Percentiles rank a stretch among this genome's conserved stretches.
Evolutionary conservation across 768 basidiomycete genomes (phyloP).

Genomic region (Boletus barrowsii): DNA sequence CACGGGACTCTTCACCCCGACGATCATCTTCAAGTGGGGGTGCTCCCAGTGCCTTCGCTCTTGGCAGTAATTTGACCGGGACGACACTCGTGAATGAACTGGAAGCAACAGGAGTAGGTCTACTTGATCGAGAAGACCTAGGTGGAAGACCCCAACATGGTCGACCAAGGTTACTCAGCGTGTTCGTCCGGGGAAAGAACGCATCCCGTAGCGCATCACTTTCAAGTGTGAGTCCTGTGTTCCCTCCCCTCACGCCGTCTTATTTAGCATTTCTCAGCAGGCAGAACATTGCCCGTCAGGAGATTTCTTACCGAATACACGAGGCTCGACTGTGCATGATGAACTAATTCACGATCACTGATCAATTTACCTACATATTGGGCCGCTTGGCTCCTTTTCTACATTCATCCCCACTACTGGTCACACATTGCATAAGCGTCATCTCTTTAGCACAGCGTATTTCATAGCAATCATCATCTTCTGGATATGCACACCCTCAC

Average conservation of each 20-base stretch:
- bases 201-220: constrained; percentile 3
- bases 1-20: constrained; percentile 9
- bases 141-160: constrained; percentile 18
- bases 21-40: constrained; percentile 24
- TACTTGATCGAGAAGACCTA: constrained; percentile 12
- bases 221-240: constrained; percentile 11
- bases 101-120: constrained; percentile 30
- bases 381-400: neutral
- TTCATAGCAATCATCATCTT: neutral
- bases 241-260: neutral
- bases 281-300: constrained; percentile 4
- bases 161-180: constrained; percentile 31
- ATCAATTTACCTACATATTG: constrained; percentile 7
- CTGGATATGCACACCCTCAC: neutral
- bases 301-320: neutral
- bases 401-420: neutral
- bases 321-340: constrained; percentile 4
- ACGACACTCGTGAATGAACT: constrained; percentile 41
- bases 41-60: neutral
- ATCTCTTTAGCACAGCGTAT: neutral
- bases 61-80: constrained; percentile 22
- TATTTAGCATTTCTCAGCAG: neutral
- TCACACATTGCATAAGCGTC: neutral
- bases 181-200: constrained; percentile 27
- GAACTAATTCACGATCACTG: constrained; percentile 1